A percentile compares a stretch with the other conserved stretches of the same genome.
phyloP scores from a whole-genome alignment of 2,329 filamentous ascomycete genomes.

The Aureobasidium sp. region DNA sequence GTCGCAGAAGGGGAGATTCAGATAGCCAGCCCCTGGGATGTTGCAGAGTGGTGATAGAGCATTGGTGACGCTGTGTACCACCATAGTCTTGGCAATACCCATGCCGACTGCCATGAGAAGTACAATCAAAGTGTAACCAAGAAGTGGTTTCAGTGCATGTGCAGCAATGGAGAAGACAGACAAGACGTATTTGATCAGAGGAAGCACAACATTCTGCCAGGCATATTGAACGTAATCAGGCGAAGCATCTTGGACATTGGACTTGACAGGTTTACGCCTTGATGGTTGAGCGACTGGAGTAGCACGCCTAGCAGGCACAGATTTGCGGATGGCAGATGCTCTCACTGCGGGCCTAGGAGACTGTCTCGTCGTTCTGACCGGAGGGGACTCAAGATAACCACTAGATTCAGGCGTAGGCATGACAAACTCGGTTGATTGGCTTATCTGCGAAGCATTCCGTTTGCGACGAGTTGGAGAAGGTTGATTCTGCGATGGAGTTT shows the following conservation, averaged over 20 bases:
- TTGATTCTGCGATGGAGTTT: not conserved
- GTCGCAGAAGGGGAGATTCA: constrained; percentile 60
- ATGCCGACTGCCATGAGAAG: constrained; percentile 54
- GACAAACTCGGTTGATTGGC: constrained; percentile 2
- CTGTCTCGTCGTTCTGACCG: not conserved
- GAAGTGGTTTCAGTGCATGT: constrained; percentile 55
- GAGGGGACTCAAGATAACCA: not conserved
- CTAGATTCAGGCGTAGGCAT: constrained; percentile 12
- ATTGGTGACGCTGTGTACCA: constrained; percentile 53
- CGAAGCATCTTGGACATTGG: not conserved
- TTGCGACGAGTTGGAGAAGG: not conserved
- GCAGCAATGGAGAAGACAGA: constrained; percentile 55
- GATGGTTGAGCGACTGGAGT: not conserved
- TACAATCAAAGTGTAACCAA: constrained; percentile 54
- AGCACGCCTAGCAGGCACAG: not conserved
- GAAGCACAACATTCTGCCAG: constrained; percentile 29
- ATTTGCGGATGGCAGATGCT: constrained; percentile 19
- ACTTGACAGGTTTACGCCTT: not conserved
- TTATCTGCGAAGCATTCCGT: constrained; percentile 4
- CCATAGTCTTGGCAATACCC: constrained; percentile 54
- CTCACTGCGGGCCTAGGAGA: constrained; percentile 13
- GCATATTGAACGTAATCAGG: constrained; percentile 19
- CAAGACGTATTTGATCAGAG: constrained; percentile 42
- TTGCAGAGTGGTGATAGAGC: constrained; percentile 64
- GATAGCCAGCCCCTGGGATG: constrained; percentile 56